Percentiles rank a stretch among this genome's conserved stretches.
Evolutionary conservation across 2,329 filamentous ascomycete genomes (phyloP).

Genomic region (Penicillium sp.): DNA sequence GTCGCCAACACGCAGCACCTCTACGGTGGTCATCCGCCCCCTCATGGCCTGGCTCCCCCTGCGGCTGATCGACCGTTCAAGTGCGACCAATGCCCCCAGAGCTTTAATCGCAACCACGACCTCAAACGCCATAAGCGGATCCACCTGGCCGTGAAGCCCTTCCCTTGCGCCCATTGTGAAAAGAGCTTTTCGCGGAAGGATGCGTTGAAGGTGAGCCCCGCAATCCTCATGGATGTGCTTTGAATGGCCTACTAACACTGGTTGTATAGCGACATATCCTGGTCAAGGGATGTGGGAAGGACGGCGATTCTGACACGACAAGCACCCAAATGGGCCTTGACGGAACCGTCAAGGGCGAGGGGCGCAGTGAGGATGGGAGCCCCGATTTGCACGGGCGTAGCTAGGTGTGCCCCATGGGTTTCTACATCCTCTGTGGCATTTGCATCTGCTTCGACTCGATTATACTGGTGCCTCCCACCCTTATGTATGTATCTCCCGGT

Average conservation of each 20-base stretch:
- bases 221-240: slow-evolving; percentile 16
- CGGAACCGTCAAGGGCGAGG: slow-evolving; percentile 17
- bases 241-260: background rate
- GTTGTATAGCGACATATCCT: slow-evolving; percentile 59
- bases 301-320: slow-evolving; percentile 26
- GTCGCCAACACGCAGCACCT: slow-evolving; percentile 58
- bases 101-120: slow-evolving; percentile 95
- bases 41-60: slow-evolving; percentile 54
- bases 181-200: slow-evolving; percentile 98
- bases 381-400: slow-evolving; percentile 18
- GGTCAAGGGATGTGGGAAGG: slow-evolving; percentile 65
- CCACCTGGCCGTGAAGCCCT: slow-evolving; percentile 92
- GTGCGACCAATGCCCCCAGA: slow-evolving; percentile 87
- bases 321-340: slow-evolving; percentile 10
- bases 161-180: slow-evolving; percentile 84
- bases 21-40: slow-evolving; percentile 55
- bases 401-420: slow-evolving; percentile 7
- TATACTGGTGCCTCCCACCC: background rate
- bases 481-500: slow-evolving; percentile 13
- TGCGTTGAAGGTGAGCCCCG: slow-evolving; percentile 90
- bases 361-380: slow-evolving; percentile 24
- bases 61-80: slow-evolving; percentile 85
- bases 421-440: slow-evolving; percentile 14
- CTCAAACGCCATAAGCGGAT: slow-evolving; percentile 94
- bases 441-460: slow-evolving; percentile 5